A percentile compares a stretch with the other conserved stretches of the same genome.
Evolutionary conservation across 2,329 filamentous ascomycete species (phyloP).

Genomic region (Colletotrichum chrysophilum): DNA sequence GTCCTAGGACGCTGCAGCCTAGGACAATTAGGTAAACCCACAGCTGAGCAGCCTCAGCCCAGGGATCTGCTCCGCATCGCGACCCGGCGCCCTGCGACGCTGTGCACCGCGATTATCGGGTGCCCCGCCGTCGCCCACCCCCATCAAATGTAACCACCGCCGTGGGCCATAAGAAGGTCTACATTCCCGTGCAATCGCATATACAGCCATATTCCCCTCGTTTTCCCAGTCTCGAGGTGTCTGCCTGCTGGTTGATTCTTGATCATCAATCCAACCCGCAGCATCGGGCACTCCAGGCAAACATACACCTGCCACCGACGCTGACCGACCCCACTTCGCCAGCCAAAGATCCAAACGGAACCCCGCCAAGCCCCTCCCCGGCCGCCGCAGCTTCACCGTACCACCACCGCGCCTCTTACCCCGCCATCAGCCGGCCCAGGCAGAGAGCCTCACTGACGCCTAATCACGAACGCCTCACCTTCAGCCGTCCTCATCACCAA

Average conservation of each 20-base stretch:
- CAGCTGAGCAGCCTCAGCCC: neutral
- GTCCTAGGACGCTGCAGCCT: neutral
- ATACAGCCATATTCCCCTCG: too few relatives aligned
- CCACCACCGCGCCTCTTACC: neutral
- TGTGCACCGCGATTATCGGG: neutral
- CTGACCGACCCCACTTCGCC: neutral
- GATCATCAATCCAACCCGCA: neutral
- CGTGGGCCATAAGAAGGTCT: neutral
- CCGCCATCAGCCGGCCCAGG: neutral
- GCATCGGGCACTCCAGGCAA: neutral
- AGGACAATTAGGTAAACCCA: neutral
- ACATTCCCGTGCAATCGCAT: neutral
- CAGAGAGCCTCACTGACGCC: neutral
- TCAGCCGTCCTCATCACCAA: neutral
- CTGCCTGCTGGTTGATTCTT: too few relatives aligned
- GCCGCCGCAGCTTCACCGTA: neutral
- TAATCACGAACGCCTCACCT: neutral
- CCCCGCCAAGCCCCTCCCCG: neutral
- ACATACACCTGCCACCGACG: neutral
- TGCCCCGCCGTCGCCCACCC: neutral
- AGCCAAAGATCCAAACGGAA: neutral
- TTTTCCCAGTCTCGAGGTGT: fast-evolving
- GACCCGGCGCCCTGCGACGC: slow-evolving; percentile 14
- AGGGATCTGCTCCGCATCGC: neutral
- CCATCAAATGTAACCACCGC: neutral